Evolutionary conservation across 192 early-diverging fungal genomes (phyloP).

Genomic region (Funneliformis mosseae): DNA sequence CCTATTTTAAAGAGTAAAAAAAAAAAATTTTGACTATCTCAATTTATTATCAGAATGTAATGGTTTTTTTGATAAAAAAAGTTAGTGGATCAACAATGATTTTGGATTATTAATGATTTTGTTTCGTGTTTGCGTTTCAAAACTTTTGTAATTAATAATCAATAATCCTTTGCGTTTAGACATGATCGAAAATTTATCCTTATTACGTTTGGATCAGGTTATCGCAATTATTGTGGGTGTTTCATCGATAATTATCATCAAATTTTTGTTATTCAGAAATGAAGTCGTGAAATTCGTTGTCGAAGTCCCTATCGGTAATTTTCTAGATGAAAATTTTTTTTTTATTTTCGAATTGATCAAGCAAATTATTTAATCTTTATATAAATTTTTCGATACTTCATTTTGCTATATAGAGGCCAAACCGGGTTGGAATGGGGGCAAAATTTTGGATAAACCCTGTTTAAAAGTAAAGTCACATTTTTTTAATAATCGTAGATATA

Average conservation of each 20-base stretch:
- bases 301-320: background rate
- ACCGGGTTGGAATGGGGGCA: slow-evolving; percentile 53
- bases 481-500: background rate
- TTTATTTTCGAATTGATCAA: background rate
- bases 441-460: slow-evolving; percentile 48
- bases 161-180: too few relatives aligned
- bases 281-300: background rate
- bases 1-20: too few relatives aligned
- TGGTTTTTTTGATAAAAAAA: too few relatives aligned
- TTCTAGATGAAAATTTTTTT: background rate
- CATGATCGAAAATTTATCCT: too few relatives aligned
- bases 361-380: too few relatives aligned
- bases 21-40: too few relatives aligned
- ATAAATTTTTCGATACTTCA: background rate
- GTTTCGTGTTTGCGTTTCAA: too few relatives aligned
- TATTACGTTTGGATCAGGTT: background rate
- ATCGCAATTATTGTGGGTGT: background rate
- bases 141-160: too few relatives aligned
- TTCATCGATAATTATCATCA: background rate
- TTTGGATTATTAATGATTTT: too few relatives aligned
- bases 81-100: too few relatives aligned
- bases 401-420: slow-evolving; percentile 40
- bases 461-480: slow-evolving; percentile 43
- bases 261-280: background rate
- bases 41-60: too few relatives aligned